Percentiles rank a stretch among this genome's conserved stretches.
These are phyloP conservation scores for Tylopilus vinaceipallidus DNA, from an alignment of 768 basidiomycete species.

Conservation along the genomic window DNA sequence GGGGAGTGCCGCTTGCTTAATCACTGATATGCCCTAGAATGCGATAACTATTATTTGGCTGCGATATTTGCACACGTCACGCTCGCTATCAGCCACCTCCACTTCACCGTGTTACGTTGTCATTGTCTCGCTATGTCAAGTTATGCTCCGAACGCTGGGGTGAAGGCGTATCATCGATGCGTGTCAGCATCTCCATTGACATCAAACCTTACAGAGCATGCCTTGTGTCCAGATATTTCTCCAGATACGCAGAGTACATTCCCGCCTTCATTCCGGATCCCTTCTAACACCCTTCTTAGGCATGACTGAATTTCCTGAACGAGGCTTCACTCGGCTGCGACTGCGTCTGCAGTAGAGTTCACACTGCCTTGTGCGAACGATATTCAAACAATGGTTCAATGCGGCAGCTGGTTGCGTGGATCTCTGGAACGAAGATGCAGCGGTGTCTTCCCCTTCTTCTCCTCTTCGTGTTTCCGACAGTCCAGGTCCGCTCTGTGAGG, in stretches of 20 bases:
- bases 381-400: not conserved
- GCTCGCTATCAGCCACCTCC: slow-evolving; percentile 1
- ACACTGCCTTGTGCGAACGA: slow-evolving; percentile 11
- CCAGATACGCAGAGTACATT: slow-evolving; percentile 5
- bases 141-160: slow-evolving; percentile 10
- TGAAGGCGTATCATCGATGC: slow-evolving; percentile 8
- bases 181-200: slow-evolving; percentile 17
- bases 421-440: slow-evolving; percentile 8
- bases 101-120: slow-evolving; percentile 3
- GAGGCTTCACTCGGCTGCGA: not conserved
- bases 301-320: slow-evolving; percentile 2
- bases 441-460: not conserved
- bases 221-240: slow-evolving; percentile 5
- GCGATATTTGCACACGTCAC: slow-evolving; percentile 4
- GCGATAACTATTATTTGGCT: slow-evolving; percentile 4
- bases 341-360: not conserved
- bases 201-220: slow-evolving; percentile 20
- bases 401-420: slow-evolving; percentile 4
- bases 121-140: slow-evolving; percentile 10
- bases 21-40: slow-evolving; percentile 36
- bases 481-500: slow-evolving; percentile 8
- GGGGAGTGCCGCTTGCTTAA: slow-evolving; percentile 71
- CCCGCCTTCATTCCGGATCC: slow-evolving; percentile 6
- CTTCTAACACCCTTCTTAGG: slow-evolving; percentile 12
- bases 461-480: slow-evolving; percentile 5